phyloP scores from a whole-genome alignment of 345 rosid species.

The Lenwebbia sp. region DNA sequence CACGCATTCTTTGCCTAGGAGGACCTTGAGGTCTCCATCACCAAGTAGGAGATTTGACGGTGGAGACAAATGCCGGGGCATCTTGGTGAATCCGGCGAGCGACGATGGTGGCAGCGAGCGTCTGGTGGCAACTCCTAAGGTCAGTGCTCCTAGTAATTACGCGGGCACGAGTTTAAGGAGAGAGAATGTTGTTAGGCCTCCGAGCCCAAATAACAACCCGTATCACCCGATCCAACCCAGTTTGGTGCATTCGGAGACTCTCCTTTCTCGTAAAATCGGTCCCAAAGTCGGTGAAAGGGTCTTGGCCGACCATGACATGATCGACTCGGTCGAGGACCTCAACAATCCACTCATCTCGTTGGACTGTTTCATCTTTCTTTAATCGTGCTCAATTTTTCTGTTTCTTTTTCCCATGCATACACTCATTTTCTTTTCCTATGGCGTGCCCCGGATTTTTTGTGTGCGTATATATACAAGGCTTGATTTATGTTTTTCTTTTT shows the following conservation, averaged over 20 bases:
- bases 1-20: neutral
- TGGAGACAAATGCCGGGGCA: slow-evolving; percentile 15
- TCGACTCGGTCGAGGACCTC: slow-evolving; percentile 38
- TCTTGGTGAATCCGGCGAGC: slow-evolving; percentile 3
- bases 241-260: neutral
- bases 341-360: slow-evolving; percentile 73
- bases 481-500: neutral
- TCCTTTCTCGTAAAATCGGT: slow-evolving; percentile 30
- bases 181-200: slow-evolving; percentile 20
- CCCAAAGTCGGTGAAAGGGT: slow-evolving; percentile 52
- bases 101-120: slow-evolving; percentile 20
- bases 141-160: neutral
- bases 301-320: slow-evolving; percentile 9
- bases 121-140: slow-evolving; percentile 8
- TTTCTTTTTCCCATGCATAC: neutral
- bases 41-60: slow-evolving; percentile 31
- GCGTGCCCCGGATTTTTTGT: neutral
- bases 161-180: slow-evolving; percentile 6
- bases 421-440: neutral
- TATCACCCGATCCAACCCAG: neutral
- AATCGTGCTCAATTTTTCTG: neutral
- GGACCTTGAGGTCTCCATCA: slow-evolving; percentile 3
- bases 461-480: neutral
- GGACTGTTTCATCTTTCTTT: slow-evolving; percentile 88
- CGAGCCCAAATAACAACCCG: slow-evolving; percentile 10